Base-by-base conservation (phyloP, 75 land plant genomes). In the Sequoiadendron giganteum region DNA sequence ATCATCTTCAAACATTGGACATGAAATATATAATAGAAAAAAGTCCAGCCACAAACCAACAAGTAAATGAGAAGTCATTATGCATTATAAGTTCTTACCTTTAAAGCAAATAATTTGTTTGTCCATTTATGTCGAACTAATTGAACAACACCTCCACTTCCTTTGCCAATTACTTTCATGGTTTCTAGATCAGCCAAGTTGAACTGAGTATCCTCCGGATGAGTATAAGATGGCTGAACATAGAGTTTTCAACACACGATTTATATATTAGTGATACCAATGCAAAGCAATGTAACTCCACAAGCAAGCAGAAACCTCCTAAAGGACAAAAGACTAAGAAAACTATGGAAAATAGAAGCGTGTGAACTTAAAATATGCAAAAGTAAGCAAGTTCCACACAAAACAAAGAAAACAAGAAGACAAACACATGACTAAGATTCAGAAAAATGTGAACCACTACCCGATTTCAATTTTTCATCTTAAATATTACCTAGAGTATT, bases 71-170 rank as follows among this genome's bases (percentile, higher is more conserved):
- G n/a, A 25, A 65, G 28, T 65, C n/a, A 6, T 25, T 61, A 21
- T 2, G 14, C 34, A 58, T 25, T 40, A 61, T 39, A 78, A 28
- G 13, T 19, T 61, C 87, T 80, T 87, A 97, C 99, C 96, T 97
- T 96, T 36, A 97, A 85, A 72, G 99, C 99, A 89, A 95, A 97
- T 72, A 94, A 91, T 82, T 95, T 93, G 48, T 92, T 93, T 36
- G 98, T 95, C 97, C 95, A 97, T 89, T 96, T 96, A 89, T 97
- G 98, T n/a, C 94, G 95, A 56, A 97, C 98, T 70, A 97, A 88
- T 89, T 94, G 98, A 88, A 97, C 99, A 92, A 94, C 92, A 56
- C 97, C 99, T 79, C 97, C 92, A 90, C 89, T 93, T 19, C 98
- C 98, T 90, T 97, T 95, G 21, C 98, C 99, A 70, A 97, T 91